Evolutionary conservation across 495 filamentous ascomycete species (phyloP).

Genomic region (Neurospora sp.): DNA sequence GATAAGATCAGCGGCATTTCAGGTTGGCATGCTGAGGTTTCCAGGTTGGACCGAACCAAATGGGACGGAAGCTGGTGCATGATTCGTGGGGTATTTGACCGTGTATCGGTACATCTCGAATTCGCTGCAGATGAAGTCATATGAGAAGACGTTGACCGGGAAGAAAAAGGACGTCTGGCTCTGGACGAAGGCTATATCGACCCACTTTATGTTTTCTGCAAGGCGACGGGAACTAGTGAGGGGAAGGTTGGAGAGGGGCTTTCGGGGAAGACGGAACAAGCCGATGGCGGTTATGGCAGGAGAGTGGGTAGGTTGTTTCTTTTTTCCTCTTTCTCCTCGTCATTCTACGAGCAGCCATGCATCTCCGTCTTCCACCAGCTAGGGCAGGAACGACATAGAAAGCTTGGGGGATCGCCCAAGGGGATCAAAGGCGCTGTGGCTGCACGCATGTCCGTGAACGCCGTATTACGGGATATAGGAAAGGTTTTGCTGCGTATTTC

Average conservation of each 20-base stretch:
- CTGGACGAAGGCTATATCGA: not conserved
- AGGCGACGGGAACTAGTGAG: not conserved
- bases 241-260: not conserved
- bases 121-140: not conserved
- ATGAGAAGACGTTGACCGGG: not conserved
- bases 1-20: not conserved
- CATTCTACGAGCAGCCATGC: not conserved
- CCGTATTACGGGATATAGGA: not conserved
- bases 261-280: not conserved
- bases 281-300: not conserved
- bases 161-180: not conserved
- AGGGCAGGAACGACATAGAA: not conserved
- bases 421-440: not conserved
- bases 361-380: not conserved
- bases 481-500: not conserved
- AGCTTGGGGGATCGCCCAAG: not conserved
- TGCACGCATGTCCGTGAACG: not conserved
- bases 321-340: not conserved
- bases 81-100: not conserved
- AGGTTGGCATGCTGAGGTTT: not conserved
- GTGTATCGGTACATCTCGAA: not conserved
- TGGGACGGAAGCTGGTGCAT: not conserved
- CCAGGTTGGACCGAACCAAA: not conserved
- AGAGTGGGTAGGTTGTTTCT: not conserved
- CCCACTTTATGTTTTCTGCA: not conserved